These are phyloP conservation scores for Strigomonas culicis DNA, from an alignment of 208 protist genomes.

Conservation along the genomic window DNA sequence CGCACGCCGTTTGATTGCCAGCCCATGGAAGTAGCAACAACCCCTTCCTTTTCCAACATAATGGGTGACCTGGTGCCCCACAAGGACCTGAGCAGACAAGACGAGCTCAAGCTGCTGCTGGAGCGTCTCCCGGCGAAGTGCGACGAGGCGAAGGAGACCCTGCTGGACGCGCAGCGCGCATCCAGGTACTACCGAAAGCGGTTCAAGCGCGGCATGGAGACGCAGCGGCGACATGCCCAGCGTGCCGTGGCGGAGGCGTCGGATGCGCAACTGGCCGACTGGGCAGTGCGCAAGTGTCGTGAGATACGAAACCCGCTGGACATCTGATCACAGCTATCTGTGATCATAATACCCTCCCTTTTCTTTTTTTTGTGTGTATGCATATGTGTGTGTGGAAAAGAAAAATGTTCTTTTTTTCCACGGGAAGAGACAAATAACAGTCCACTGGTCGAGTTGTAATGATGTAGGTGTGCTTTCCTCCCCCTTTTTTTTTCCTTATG, in stretches of 20 bases:
- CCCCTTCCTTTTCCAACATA: constrained; percentile 11
- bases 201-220: constrained; percentile 43
- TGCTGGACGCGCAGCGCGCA: constrained; percentile 41
- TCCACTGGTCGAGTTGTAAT: too few species aligned
- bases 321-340: background rate
- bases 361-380: constrained; percentile 1
- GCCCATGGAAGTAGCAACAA: constrained; percentile 33
- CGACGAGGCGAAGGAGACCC: constrained; percentile 40
- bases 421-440: too few species aligned
- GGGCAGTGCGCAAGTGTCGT: constrained; percentile 16
- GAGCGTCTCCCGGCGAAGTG: constrained; percentile 41
- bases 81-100: constrained; percentile 21
- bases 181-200: constrained; percentile 68
- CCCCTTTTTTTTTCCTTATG: background rate
- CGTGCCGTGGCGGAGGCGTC: background rate
- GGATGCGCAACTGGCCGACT: constrained; percentile 25
- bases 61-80: constrained; percentile 22
- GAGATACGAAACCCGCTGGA: background rate
- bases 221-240: constrained; percentile 29
- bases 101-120: constrained; percentile 51
- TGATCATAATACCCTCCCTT: background rate
- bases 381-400: background rate
- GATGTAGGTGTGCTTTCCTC: background rate
- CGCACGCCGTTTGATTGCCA: constrained; percentile 68
- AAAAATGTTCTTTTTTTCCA: background rate